These are phyloP conservation scores for Trypanosoma caninum DNA, from an alignment of 208 protist species.

Conservation along the genomic window DNA sequence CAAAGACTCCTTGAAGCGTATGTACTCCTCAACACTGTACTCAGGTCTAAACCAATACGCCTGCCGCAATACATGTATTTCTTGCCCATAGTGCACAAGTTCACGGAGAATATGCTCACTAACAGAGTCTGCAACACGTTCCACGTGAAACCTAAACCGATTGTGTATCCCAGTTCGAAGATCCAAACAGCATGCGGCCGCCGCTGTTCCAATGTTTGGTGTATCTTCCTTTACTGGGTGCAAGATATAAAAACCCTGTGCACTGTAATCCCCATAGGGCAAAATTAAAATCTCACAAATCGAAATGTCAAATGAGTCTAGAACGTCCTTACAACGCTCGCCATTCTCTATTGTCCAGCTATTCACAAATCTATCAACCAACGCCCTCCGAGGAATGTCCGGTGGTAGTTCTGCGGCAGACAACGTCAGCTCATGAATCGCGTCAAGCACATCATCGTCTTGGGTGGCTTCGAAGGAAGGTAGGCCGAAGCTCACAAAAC, in stretches of 20 bases:
- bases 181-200: slow-evolving; percentile 83
- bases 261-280: slow-evolving; percentile 80
- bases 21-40: slow-evolving; percentile 90
- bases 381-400: slow-evolving; percentile 43
- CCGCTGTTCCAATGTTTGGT: slow-evolving; percentile 81
- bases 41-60: slow-evolving; percentile 84
- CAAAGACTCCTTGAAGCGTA: slow-evolving; percentile 86
- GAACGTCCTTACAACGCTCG: slow-evolving; percentile 37
- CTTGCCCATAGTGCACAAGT: slow-evolving; percentile 80
- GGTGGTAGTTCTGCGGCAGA: slow-evolving; percentile 82
- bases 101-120: slow-evolving; percentile 84
- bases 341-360: slow-evolving; percentile 78
- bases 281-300: slow-evolving; percentile 69
- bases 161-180: slow-evolving; percentile 88
- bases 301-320: slow-evolving; percentile 55
- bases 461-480: slow-evolving; percentile 56
- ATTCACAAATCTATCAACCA: slow-evolving; percentile 59
- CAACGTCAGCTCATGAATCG: slow-evolving; percentile 83
- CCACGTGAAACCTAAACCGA: slow-evolving; percentile 87
- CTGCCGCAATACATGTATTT: slow-evolving; percentile 81
- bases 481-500: slow-evolving; percentile 71
- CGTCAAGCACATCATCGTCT: slow-evolving; percentile 76
- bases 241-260: slow-evolving; percentile 78
- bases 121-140: slow-evolving; percentile 83
- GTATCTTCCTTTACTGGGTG: slow-evolving; percentile 61